phyloP scores from a whole-genome alignment of 768 basidiomycete species.

The Inosperma sp. region DNA sequence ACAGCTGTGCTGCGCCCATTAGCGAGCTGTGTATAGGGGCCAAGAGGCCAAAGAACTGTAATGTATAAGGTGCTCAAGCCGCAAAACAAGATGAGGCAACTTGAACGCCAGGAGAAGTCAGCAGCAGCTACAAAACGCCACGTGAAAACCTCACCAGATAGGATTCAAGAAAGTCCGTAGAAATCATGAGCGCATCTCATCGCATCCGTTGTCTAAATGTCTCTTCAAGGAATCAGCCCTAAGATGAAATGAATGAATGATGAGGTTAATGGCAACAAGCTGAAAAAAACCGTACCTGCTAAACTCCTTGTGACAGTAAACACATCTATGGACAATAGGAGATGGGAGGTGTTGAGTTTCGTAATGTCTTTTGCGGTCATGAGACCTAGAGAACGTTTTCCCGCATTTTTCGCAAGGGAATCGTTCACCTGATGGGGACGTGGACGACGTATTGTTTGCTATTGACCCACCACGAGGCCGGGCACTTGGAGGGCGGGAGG shows the following conservation, averaged over 20 bases:
- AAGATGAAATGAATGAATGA: slow-evolving; percentile 9
- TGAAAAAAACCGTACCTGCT: slow-evolving; percentile 46
- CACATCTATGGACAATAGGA: slow-evolving; percentile 65
- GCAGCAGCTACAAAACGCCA: no score
- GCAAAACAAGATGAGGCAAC: no score
- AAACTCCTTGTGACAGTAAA: slow-evolving; percentile 72
- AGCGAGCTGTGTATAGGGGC: no score
- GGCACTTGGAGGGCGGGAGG: slow-evolving; percentile 37
- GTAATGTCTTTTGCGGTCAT: slow-evolving; percentile 78
- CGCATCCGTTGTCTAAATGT: slow-evolving; percentile 78
- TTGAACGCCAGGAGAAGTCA: no score
- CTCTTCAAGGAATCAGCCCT: slow-evolving; percentile 72
- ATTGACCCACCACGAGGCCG: slow-evolving; percentile 38
- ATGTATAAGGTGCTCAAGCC: no score
- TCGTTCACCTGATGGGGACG: slow-evolving; percentile 52
- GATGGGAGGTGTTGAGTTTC: slow-evolving; percentile 69
- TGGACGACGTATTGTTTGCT: slow-evolving; percentile 30
- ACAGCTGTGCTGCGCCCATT: no score
- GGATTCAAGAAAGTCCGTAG: slow-evolving; percentile 1
- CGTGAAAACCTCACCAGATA: slow-evolving; percentile 1
- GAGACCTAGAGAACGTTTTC: slow-evolving; percentile 74
- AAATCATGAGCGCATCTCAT: slow-evolving; percentile 46
- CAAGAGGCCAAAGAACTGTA: no score
- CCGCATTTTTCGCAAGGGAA: slow-evolving; percentile 71
- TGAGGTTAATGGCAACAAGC: slow-evolving; percentile 11